Evolutionary conservation across 129 eudicot species (phyloP).

Genomic region (Escallonia rubra): DNA sequence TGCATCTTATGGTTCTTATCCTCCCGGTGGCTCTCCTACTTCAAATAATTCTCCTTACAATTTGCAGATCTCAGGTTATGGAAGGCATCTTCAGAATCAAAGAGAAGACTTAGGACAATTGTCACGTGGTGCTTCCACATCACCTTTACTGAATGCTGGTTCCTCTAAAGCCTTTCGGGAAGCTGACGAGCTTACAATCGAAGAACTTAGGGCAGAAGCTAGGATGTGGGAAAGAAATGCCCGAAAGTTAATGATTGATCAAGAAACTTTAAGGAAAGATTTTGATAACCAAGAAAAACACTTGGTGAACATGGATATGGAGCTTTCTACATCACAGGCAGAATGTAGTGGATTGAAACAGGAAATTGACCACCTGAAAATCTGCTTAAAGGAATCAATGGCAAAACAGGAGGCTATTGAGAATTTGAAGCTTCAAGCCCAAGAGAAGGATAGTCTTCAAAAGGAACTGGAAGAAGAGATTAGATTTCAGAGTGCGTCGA

Average conservation of each 20-base stretch:
- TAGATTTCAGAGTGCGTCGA: slow-evolving; percentile 43
- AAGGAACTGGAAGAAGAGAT: slow-evolving; percentile 61
- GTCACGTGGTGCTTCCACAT: slow-evolving; percentile 33
- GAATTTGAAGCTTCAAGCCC: slow-evolving; percentile 30
- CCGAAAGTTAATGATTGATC: slow-evolving; percentile 43
- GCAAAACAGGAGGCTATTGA: slow-evolving; percentile 34
- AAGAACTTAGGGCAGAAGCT: slow-evolving; percentile 62
- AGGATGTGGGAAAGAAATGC: slow-evolving; percentile 83
- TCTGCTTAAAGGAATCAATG: slow-evolving; percentile 40
- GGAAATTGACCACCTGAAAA: slow-evolving; percentile 47
- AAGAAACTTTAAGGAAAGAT: slow-evolving; percentile 52
- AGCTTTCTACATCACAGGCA: slow-evolving; percentile 44
- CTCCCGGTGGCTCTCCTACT: slow-evolving; percentile 32
- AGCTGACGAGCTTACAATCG: slow-evolving; percentile 30
- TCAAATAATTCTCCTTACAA: slow-evolving; percentile 29
- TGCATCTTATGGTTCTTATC: slow-evolving; percentile 38
- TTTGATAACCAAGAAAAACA: slow-evolving; percentile 40
- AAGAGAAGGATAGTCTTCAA: slow-evolving; percentile 33
- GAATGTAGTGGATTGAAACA: slow-evolving; percentile 51
- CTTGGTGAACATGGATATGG: slow-evolving; percentile 40
- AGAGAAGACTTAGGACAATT: slow-evolving; percentile 34
- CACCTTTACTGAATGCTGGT: slow-evolving; percentile 38
- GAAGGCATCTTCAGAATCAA: slow-evolving; percentile 30
- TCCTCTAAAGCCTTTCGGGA: slow-evolving; percentile 32
- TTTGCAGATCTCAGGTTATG: slow-evolving; percentile 20